A percentile compares a stretch with the other conserved stretches of the same genome.
Evolutionary conservation across 139 green algal genomes (phyloP).

Genomic region (Picochlorum sp.): DNA sequence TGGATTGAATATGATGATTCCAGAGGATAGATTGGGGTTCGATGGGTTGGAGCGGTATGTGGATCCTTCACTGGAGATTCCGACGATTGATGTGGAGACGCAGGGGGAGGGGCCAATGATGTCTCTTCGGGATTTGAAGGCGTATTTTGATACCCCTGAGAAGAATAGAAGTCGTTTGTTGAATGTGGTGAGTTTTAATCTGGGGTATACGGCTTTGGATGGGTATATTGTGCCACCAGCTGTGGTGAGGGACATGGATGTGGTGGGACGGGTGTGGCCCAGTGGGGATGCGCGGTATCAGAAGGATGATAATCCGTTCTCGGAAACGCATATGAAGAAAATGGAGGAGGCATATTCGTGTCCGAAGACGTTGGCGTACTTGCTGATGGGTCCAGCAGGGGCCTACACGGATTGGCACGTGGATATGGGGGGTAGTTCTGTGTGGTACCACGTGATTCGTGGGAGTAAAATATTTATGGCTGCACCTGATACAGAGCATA

Average conservation of each 20-base stretch:
- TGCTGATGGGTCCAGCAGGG: conserved; percentile 33
- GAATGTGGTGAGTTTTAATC: conserved; percentile 43
- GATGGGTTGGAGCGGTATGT: too few relatives aligned
- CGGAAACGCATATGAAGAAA: background rate
- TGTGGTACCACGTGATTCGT: conserved; percentile 53
- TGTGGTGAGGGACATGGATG: conserved; percentile 27
- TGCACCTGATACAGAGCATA: conserved; percentile 30
- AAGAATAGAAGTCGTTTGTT: conserved; percentile 25
- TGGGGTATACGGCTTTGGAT: conserved; percentile 34
- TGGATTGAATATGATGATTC: too few relatives aligned
- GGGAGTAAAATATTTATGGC: conserved; percentile 46
- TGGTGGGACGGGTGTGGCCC: conserved; percentile 32
- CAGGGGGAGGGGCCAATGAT: conserved; percentile 29
- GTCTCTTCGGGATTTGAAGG: conserved; percentile 25
- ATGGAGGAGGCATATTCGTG: background rate
- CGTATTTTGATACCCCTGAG: conserved; percentile 20
- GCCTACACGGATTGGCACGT: conserved; percentile 52
- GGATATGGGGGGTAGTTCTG: conserved; percentile 44
- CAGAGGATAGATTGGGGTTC: too few relatives aligned
- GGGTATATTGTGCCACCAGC: conserved; percentile 18
- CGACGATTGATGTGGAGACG: conserved; percentile 39
- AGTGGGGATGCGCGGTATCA: background rate
- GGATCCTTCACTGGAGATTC: conserved; percentile 3
- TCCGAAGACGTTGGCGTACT: conserved; percentile 44
- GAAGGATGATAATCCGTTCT: too few relatives aligned